Conservation (phyloP, 148 eudicot species). For the Suaeda aralocaspica region DNA sequence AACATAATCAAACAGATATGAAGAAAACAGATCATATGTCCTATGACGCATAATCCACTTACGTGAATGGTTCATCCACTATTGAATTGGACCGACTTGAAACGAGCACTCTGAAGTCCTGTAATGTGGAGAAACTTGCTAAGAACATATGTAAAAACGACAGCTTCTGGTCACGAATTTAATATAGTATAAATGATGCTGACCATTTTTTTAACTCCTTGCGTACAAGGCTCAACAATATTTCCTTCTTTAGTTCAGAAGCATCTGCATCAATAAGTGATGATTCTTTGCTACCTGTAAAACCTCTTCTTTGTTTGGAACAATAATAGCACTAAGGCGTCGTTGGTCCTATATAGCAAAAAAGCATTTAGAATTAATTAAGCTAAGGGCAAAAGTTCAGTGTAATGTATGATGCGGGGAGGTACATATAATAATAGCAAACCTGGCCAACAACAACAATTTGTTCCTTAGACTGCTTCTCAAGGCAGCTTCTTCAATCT, state of each 20-base stretch:
- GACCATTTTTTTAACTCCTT: slow-evolving; percentile 73
- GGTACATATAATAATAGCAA: slow-evolving; percentile 7
- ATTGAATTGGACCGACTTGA: slow-evolving; percentile 74
- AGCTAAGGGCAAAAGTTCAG: too few relatives aligned
- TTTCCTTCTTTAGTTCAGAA: slow-evolving; percentile 49
- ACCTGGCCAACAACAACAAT: slow-evolving; percentile 95
- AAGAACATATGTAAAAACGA: background rate
- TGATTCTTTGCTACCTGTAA: slow-evolving; percentile 44
- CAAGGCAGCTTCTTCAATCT: slow-evolving; percentile 90
- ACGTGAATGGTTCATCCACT: slow-evolving; percentile 86
- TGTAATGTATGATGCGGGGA: too few relatives aligned
- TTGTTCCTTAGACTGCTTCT: slow-evolving; percentile 76
- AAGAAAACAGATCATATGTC: background rate
- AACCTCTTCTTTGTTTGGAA: slow-evolving; percentile 82
- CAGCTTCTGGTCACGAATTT: background rate
- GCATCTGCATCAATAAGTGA: slow-evolving; percentile 42
- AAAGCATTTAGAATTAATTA: background rate
- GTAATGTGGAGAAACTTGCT: slow-evolving; percentile 15
- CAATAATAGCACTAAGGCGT: slow-evolving; percentile 88
- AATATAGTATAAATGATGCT: background rate
- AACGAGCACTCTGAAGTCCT: slow-evolving; percentile 82
- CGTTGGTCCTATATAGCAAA: slow-evolving; percentile 55
- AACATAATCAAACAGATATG: background rate
- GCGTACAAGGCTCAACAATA: slow-evolving; percentile 41
- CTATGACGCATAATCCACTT: slow-evolving; percentile 19